phyloP scores from a whole-genome alignment of 1,284 basidiomycete species.

The Puccinia polysora region DNA sequence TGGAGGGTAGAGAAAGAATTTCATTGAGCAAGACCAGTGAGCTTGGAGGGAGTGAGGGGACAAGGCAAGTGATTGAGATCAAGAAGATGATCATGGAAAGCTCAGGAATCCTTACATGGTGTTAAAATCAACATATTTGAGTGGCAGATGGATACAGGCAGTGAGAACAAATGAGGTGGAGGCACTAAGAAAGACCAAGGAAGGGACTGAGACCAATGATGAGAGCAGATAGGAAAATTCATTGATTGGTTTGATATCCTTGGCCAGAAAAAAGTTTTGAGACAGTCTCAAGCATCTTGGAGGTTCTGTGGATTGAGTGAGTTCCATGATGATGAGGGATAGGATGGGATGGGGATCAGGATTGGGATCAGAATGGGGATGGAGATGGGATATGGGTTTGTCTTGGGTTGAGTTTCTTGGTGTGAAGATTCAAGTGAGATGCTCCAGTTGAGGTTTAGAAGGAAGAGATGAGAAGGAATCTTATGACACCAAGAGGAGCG shows the following conservation, averaged over 20 bases:
- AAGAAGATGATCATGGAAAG: neutral
- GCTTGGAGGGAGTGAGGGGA: neutral
- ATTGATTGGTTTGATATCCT: constrained; percentile 4
- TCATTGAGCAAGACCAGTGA: constrained; percentile 18
- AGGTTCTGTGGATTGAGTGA: too few relatives aligned
- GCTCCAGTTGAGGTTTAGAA: too few relatives aligned
- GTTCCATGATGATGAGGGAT: too few relatives aligned
- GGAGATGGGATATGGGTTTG: too few relatives aligned
- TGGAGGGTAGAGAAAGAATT: constrained; percentile 7
- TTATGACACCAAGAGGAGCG: too few relatives aligned
- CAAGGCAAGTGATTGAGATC: neutral
- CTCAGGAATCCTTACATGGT: constrained; percentile 13
- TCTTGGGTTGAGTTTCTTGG: too few relatives aligned
- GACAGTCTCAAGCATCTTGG: neutral
- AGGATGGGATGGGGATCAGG: too few relatives aligned
- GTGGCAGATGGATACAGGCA: neutral
- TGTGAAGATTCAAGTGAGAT: too few relatives aligned
- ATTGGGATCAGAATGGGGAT: too few relatives aligned
- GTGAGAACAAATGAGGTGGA: constrained; percentile 19
- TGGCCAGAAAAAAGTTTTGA: neutral
- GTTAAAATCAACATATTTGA: neutral
- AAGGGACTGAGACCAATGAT: constrained; percentile 7
- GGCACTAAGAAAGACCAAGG: constrained; percentile 16
- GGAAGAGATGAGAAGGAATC: too few relatives aligned
- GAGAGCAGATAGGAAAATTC: constrained; percentile 8